Evolutionary conservation across 371 early-diverging fungal species (phyloP).

Genomic region (Enterocytospora artemiae): DNA sequence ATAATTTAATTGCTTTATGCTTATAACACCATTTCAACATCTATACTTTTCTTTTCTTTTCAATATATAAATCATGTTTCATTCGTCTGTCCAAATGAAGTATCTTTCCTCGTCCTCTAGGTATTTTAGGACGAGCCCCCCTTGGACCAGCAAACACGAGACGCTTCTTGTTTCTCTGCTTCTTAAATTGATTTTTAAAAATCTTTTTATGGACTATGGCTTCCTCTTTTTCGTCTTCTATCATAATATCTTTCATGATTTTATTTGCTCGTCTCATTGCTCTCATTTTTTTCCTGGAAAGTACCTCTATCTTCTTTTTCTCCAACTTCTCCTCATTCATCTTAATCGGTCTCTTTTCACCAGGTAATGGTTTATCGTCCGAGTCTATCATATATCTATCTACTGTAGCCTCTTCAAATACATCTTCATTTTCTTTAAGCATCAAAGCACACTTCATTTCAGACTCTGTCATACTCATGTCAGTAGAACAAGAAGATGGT

Average conservation of each 20-base stretch:
- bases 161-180: slow-evolving; percentile 39
- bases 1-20: background rate
- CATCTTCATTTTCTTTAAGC: slow-evolving; percentile 50
- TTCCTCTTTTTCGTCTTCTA: slow-evolving; percentile 52
- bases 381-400: slow-evolving; percentile 52
- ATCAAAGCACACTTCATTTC: slow-evolving; percentile 48
- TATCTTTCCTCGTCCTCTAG: slow-evolving; percentile 52
- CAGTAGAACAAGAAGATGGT: slow-evolving; percentile 25
- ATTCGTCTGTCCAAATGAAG: slow-evolving; percentile 53
- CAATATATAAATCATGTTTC: slow-evolving; percentile 51
- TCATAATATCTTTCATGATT: slow-evolving; percentile 39
- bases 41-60: slow-evolving; percentile 4
- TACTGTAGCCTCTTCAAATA: slow-evolving; percentile 51
- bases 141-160: slow-evolving; percentile 52
- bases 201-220: slow-evolving; percentile 31
- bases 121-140: slow-evolving; percentile 18
- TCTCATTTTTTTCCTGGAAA: slow-evolving; percentile 40
- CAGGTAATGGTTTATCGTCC: slow-evolving; percentile 50
- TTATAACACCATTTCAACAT: background rate
- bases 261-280: slow-evolving; percentile 46
- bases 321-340: slow-evolving; percentile 29
- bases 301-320: slow-evolving; percentile 52
- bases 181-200: slow-evolving; percentile 45
- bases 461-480: slow-evolving; percentile 44
- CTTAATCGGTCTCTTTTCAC: slow-evolving; percentile 36